Percentiles rank a stretch among this genome's conserved stretches.
These are phyloP conservation scores for Clitopilus hobsonii DNA, from an alignment of 768 basidiomycete species.

Conservation along the genomic window DNA sequence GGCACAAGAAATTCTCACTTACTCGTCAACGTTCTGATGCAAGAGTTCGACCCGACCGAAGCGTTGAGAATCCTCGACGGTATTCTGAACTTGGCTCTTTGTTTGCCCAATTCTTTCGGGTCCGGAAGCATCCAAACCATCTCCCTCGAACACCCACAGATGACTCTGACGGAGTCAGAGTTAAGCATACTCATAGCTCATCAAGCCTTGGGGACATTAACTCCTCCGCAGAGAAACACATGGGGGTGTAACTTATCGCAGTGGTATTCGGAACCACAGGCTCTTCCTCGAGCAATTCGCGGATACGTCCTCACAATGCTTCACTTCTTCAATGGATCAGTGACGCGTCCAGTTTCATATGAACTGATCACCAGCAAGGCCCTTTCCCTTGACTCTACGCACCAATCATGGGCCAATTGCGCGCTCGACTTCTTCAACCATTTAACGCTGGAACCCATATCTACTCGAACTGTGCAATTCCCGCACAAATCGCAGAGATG, in stretches of 20 bases:
- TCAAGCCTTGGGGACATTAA: slow-evolving; percentile 25
- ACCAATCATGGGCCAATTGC: slow-evolving; percentile 2
- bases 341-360: not conserved
- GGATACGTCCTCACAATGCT: slow-evolving; percentile 26
- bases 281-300: slow-evolving; percentile 19
- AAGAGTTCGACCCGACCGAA: slow-evolving; percentile 10
- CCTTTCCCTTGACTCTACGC: not conserved
- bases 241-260: slow-evolving; percentile 27
- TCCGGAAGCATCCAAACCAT: slow-evolving; percentile 17
- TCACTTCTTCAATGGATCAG: slow-evolving; percentile 15
- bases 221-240: slow-evolving; percentile 18
- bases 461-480: slow-evolving; percentile 17
- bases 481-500: slow-evolving; percentile 18
- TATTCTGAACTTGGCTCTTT: slow-evolving; percentile 21
- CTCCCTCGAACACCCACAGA: slow-evolving; percentile 8
- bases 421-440: slow-evolving; percentile 13
- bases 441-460: slow-evolving; percentile 16
- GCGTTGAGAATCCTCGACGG: slow-evolving; percentile 12
- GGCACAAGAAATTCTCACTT: slow-evolving; percentile 17
- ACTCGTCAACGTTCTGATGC: slow-evolving; percentile 14
- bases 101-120: slow-evolving; percentile 22
- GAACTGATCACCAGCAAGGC: too few species aligned
- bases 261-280: slow-evolving; percentile 25
- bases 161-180: slow-evolving; percentile 15
- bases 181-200: slow-evolving; percentile 23